A percentile compares a stretch with the other conserved stretches of the same genome.
Evolutionary conservation across 2,329 filamentous ascomycete genomes (phyloP).

Genomic region (Seiridium cupressi): DNA sequence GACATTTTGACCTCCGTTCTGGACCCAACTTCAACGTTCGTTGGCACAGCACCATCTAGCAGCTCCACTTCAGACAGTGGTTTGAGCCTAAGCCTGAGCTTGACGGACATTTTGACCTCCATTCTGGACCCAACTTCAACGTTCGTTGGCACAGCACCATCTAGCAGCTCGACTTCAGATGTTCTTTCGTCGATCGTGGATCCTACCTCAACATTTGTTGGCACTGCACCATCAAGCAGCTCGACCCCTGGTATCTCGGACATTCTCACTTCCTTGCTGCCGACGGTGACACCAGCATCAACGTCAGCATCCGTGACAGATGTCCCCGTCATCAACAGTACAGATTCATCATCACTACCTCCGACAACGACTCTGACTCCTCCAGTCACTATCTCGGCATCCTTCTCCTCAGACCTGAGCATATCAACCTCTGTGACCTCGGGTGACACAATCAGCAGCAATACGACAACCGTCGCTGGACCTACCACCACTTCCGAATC

Average conservation of each 20-base stretch:
- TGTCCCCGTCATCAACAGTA: not conserved
- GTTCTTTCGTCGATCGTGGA: not conserved
- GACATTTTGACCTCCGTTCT: not conserved
- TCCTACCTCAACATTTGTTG: not conserved
- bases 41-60: not conserved
- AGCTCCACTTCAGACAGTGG: not conserved
- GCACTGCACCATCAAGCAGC: not conserved
- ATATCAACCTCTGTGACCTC: not conserved
- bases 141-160: not conserved
- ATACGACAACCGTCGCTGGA: not conserved
- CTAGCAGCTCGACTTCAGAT: not conserved
- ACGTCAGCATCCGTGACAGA: not conserved
- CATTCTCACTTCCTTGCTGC: not conserved
- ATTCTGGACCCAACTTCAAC: not conserved
- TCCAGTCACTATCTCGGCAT: not conserved
- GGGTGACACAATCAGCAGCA: not conserved
- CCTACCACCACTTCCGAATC: not conserved
- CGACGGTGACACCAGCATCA: not conserved
- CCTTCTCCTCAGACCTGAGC: not conserved
- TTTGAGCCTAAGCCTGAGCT: not conserved
- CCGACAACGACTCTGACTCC: not conserved
- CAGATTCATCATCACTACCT: not conserved
- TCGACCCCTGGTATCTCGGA: not conserved
- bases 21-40: not conserved
- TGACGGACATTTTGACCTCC: constrained; percentile 1